Evolutionary conservation across 495 filamentous ascomycete genomes (phyloP), one percentile per base, ranked within the genome.

Genomic region (Daldinia loculata): DNA sequence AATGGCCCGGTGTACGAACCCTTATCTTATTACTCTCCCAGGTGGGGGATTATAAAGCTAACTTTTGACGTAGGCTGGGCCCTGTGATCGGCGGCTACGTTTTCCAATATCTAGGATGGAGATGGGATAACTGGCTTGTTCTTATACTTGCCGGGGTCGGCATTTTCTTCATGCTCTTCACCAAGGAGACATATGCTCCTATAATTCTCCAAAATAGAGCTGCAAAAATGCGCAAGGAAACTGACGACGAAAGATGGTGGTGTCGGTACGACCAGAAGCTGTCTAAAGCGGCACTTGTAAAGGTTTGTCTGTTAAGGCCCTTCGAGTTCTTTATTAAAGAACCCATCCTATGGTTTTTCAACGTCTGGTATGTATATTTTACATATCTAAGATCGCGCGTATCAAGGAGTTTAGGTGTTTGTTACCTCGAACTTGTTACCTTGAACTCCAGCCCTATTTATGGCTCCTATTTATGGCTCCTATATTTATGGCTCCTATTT

Each of bases 81-180:
- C 90, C 87, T 2, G 80, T 93, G 1, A 88, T 94, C 60, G 93
- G 91, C 29, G 93, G 93, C 0, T 93, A 94, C 71, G 86, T 92
- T 4, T 90, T 82, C 64, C 84, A 93, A 78, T 89, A 91, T 71
- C 84, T 94, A 26, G 92, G 93, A 8, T 97, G 93, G 93, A 79
- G 92, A 30, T 96, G 92, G 92, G 90, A 88, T n/a, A 92, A 91
- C 76, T 97, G 93, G 92, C 79, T 97, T 17, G 87, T 91, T 7
- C 77, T 96, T 58, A 93, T 95, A 32, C 78, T 90, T 2, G 82
- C 85, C 0, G 90, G 88, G 2, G 81, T 86, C 0, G 86, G 87
- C 0, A 82, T 86, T 27, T 17, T 84, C 26, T 73, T 86, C 60
- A 83, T 90, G 50, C 66, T 80, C 15, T 77, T 87, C 43, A 80